Evolutionary conservation across 306 rosid species (phyloP).

Genomic region (Herpetospermum pedunculosum): DNA sequence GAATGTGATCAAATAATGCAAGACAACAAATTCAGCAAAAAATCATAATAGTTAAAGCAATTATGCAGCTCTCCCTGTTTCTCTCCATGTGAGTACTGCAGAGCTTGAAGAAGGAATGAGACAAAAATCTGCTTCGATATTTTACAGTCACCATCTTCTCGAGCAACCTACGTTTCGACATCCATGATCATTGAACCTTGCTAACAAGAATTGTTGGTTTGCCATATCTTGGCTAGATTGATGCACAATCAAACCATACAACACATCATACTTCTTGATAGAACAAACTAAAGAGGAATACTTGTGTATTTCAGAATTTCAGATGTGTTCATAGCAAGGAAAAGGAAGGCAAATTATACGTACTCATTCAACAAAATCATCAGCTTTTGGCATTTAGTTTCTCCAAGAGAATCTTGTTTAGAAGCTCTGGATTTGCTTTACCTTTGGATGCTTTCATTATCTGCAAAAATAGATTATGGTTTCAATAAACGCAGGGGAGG

Average conservation of each 20-base stretch:
- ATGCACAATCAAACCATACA: neutral
- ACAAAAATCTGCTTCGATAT: neutral
- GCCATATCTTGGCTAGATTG: neutral
- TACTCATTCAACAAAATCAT: constrained; percentile 4
- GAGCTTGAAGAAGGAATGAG: neutral
- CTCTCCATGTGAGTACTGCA: neutral
- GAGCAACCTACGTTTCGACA: neutral
- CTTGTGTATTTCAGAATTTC: neutral
- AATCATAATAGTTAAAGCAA: neutral
- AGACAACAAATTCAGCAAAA: neutral
- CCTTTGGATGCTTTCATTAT: constrained; percentile 88
- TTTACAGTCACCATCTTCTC: neutral
- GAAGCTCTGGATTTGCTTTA: constrained; percentile 81
- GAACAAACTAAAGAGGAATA: neutral
- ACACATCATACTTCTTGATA: neutral
- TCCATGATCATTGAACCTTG: neutral
- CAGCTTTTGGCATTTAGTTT: constrained; percentile 64
- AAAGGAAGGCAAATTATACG: neutral
- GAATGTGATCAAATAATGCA: neutral
- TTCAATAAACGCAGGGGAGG: neutral
- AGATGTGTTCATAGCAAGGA: neutral
- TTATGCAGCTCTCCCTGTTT: neutral
- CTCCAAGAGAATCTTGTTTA: constrained; percentile 76
- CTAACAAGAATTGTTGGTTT: neutral
- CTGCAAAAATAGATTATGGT: constrained; percentile 24